Evolutionary conservation across 331 rosid species (phyloP), one percentile per base, ranked within the genome.

Genomic region (Erythrophleum ivorense): DNA sequence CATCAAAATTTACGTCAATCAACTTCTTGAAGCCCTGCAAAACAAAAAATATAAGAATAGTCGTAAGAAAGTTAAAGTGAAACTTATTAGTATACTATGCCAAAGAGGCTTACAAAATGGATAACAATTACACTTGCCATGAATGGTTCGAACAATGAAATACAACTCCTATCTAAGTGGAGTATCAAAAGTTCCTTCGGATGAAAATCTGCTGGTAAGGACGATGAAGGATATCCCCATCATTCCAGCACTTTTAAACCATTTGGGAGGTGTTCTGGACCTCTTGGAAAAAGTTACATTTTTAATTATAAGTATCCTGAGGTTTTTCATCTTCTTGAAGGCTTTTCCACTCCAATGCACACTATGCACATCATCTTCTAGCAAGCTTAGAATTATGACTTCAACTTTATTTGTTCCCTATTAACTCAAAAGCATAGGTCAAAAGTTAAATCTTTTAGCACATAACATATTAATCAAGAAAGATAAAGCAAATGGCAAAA

Each of bases 191-290:
- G 55, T 2, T 62, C 46, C 43, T 19, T n/a, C 11, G 41, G 4
- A 31, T 36, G 15, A 78, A 66, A 78, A 64, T 78, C 1, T 6
- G 21, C 10, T 49, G 82, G 67, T 7, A 78, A 67, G 52, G 36
- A n/a, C 0, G 7, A 2, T 11, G 66, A 53, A 50, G 67, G 66
- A 78, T 67, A 66, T 14, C 46, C 29, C 16, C 0, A 0, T 71
- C 81, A 81, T 21, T 45, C 16, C 18, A 66, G 2, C 62, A 75
- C 76, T 31, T 31, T 64, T 16, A 75, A 54, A 54, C 49, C 36
- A 5, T 36, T 45, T 0, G 71, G 76, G 3, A 81, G 76, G 41
- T 67, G 19, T 64, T 40, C 13, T 12, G 71, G 81, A 29, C 14
- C 41, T 12, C 29, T 1, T 2, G 0, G 33, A 57, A 75, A 18